These are phyloP conservation scores for Bryum argenteum DNA, from an alignment of 225 moss, liverwort and hornwort species.

Conservation along the genomic window DNA sequence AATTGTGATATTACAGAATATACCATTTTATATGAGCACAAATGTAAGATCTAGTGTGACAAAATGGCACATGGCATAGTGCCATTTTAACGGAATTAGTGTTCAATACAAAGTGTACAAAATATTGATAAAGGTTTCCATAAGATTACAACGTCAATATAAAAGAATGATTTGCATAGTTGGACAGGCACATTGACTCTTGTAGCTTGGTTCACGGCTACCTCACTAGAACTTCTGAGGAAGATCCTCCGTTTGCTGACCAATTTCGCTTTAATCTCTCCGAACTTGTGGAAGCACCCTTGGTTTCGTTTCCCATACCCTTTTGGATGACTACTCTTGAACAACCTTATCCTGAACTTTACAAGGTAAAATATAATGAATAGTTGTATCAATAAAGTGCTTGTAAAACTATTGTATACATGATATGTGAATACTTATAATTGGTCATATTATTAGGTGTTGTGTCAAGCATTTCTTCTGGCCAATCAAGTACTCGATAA, in stretches of 20 bases:
- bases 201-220: conserved; percentile 70
- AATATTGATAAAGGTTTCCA: no score
- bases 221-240: conserved; percentile 33
- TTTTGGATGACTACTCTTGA: conserved; percentile 71
- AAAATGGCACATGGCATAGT: no score
- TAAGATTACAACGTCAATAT: background rate
- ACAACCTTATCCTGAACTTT: conserved; percentile 59
- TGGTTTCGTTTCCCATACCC: conserved; percentile 63
- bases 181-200: conserved; percentile 85
- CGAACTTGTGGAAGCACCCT: conserved; percentile 34
- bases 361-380: conserved; percentile 39
- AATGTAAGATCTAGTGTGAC: no score
- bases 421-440: background rate
- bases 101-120: no score
- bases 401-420: no score
- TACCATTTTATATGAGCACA: no score
- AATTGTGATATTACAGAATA: no score
- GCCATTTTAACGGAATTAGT: no score
- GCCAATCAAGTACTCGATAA: conserved; percentile 61
- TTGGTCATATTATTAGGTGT: conserved; percentile 33
- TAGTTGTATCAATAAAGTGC: no score
- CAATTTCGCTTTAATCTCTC: conserved; percentile 47
- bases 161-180: conserved; percentile 32
- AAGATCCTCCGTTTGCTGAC: conserved; percentile 32
- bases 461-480: conserved; percentile 62